phyloP scores from a whole-genome alignment of 495 filamentous ascomycete species.

The Aspergillus saccharolyticus region DNA sequence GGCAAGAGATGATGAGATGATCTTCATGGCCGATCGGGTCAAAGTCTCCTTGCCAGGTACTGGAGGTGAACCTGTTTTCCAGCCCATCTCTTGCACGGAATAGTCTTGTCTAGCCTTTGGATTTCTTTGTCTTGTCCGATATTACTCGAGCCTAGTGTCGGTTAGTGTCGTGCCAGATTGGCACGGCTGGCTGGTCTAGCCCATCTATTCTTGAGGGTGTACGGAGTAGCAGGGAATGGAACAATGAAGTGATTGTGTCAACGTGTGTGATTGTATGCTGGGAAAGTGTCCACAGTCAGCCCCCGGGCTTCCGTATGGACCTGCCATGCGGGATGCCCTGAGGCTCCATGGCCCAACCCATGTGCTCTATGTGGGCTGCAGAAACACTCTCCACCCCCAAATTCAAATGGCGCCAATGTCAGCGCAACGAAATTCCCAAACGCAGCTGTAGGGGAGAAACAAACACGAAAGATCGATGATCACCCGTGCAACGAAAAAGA shows the following conservation, averaged over 20 bases:
- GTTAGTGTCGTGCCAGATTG: neutral
- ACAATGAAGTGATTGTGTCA: neutral
- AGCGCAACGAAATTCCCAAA: neutral
- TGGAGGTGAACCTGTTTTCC: too few relatives aligned
- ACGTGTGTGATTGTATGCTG: neutral
- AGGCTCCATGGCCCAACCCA: neutral
- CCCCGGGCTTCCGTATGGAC: constrained; percentile 1
- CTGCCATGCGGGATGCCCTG: constrained; percentile 3
- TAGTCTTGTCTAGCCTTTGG: neutral
- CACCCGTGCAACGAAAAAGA: neutral
- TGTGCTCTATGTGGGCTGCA: neutral
- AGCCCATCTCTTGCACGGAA: neutral
- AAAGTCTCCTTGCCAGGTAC: too few relatives aligned
- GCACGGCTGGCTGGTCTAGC: neutral
- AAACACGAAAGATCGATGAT: neutral
- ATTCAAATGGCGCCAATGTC: neutral
- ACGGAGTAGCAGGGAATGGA: neutral
- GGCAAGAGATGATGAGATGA: too few relatives aligned
- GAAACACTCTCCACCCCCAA: neutral
- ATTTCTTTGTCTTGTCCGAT: neutral
- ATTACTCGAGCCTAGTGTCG: neutral
- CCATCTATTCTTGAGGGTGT: neutral
- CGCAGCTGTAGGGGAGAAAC: neutral
- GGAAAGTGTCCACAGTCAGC: neutral
- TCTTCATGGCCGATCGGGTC: too few relatives aligned